Base-by-base conservation (phyloP, 108 stramenopile genomes). In the Aurantiochytrium sp. region DNA sequence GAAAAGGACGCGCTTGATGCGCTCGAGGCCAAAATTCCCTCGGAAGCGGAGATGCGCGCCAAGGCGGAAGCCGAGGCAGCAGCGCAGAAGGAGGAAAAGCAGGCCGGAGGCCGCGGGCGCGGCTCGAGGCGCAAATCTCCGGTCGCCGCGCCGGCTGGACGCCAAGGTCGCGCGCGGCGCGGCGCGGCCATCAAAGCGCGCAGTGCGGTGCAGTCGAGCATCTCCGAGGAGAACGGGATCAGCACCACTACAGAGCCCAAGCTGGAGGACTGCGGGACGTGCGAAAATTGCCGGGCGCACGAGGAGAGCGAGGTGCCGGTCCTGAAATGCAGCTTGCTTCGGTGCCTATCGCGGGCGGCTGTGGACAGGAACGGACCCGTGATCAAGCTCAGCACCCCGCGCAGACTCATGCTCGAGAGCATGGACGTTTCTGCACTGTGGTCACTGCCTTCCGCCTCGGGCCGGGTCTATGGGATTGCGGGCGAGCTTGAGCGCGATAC, bases 171-270 rank as follows among this genome's bases (percentile, higher is more conserved):
- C 45, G 73, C 73, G 6, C 39, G 45, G 36, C 73, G 73, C 12
- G 45, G 73, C 24, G 73, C 73, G 12, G 73, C 73, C 30, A 48
- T 81, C 45, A 81, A 81, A 24, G 73, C 73, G 6, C 73, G 73
- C 21, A 41, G 21, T 8, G 73, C 42, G 6, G 73, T 81, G 39
- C 42, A 41, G 24, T 12, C 39, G 42, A 48, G 73, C 30, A 41
- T 81, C 24, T 41, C 73, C 15, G 73, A 81, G 30, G 42, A 41
- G 45, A 48, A 81, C 32, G 73, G 45, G 15, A 24, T 41, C 24
- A 6, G 39, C 27, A n/a, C 10, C 24, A 34, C 22, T 27, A 34
- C 8, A 27, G 59, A 34, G 8, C 15, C 59, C 15, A 15, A 32
- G 32, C 73, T 48, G 50, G 45, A 81, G 32, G 45, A 48, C 32